These are phyloP conservation scores for Eucalyptus polyanthemos DNA, from an alignment of 345 rosid species.

Conservation along the genomic window DNA sequence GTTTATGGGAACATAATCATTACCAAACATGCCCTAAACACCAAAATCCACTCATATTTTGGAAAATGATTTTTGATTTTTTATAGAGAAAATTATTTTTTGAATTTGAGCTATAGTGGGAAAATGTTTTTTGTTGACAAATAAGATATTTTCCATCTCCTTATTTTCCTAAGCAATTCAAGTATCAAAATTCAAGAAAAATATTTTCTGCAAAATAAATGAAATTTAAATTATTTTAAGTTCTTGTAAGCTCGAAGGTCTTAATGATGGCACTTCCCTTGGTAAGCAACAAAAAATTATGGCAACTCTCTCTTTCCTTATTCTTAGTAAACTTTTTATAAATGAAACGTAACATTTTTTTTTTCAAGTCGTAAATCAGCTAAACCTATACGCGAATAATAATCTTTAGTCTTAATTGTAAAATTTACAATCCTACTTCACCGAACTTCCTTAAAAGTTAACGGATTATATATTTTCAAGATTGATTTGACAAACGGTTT, in stretches of 20 bases:
- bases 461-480: no score
- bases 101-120: not conserved
- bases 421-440: not conserved
- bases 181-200: no score
- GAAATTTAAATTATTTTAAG: no score
- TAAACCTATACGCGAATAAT: not conserved
- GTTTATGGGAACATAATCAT: accelerated
- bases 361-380: not conserved
- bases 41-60: not conserved
- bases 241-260: no score
- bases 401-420: not conserved
- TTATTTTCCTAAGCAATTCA: not conserved
- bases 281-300: not conserved
- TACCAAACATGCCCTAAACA: no score
- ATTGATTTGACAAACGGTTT: not conserved
- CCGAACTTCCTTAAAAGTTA: not conserved
- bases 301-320: not conserved
- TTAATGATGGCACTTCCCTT: not conserved
- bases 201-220: no score
- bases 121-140: no score
- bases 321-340: not conserved
- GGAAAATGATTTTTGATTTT: no score
- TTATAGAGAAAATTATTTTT: no score
- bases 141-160: no score
- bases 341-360: no score